Conservation (phyloP, 1,139 yeast species). For the Candida dubliniensis region DNA sequence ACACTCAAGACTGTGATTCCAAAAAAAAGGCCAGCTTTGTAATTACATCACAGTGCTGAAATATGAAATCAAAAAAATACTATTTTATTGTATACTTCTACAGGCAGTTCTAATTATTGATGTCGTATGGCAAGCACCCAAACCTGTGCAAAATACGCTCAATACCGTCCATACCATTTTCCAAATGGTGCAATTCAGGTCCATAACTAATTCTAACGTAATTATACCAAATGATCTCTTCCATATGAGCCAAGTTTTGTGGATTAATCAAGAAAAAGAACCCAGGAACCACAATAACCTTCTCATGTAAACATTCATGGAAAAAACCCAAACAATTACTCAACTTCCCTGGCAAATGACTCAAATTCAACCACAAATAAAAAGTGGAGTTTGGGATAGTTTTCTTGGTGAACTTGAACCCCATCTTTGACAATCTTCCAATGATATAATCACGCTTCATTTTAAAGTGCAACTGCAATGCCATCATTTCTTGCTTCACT, state of each 20-base stretch:
- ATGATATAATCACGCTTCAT: constrained; percentile 63
- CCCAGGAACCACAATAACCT: constrained; percentile 67
- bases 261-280: constrained; percentile 68
- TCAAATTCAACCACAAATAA: constrained; percentile 62
- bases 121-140: constrained; percentile 40
- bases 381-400: constrained; percentile 63
- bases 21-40: no score
- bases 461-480: constrained; percentile 60
- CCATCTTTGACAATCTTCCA: constrained; percentile 54
- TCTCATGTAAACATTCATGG: constrained; percentile 67
- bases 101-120: neutral
- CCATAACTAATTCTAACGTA: constrained; percentile 66
- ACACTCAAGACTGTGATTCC: no score
- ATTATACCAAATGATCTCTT: constrained; percentile 65
- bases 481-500: constrained; percentile 58
- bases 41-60: no score
- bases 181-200: constrained; percentile 56
- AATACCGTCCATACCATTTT: constrained; percentile 66
- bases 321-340: constrained; percentile 65
- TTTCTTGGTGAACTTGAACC: constrained; percentile 48
- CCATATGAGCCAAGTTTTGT: constrained; percentile 58
- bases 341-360: constrained; percentile 59
- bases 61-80: no score
- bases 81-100: no score
- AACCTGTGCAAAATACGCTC: constrained; percentile 55